Evolutionary conservation across 2,329 filamentous ascomycete genomes (phyloP).

Genomic region (Claviceps arundinis): DNA sequence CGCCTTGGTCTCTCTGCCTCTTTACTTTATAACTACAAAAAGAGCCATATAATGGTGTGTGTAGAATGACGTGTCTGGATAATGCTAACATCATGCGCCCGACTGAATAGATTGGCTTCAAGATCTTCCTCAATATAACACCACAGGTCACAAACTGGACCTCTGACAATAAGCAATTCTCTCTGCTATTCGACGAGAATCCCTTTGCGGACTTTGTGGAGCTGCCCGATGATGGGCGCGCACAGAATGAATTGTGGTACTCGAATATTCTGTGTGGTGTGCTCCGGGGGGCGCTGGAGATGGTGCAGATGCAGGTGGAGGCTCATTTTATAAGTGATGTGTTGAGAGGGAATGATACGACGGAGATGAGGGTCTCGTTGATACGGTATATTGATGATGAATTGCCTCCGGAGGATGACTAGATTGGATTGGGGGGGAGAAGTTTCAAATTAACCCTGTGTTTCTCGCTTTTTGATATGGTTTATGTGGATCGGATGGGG

Average conservation of each 20-base stretch:
- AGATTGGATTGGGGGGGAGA: conserved; percentile 14
- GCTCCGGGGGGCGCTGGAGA: conserved; percentile 79
- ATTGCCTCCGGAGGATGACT: conserved; percentile 92
- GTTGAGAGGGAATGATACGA: conserved; percentile 84
- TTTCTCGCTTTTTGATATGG: neutral
- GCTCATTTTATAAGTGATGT: conserved; percentile 93
- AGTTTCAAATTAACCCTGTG: neutral
- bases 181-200: conserved; percentile 91
- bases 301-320: conserved; percentile 99
- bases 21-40: no score
- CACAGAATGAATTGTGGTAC: conserved; percentile 96
- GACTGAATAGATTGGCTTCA: conserved; percentile 56
- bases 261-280: conserved; percentile 95
- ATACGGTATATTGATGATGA: conserved; percentile 96
- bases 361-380: conserved; percentile 88
- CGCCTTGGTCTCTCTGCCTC: no score
- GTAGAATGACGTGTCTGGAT: no score
- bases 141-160: conserved; percentile 93
- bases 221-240: conserved; percentile 84
- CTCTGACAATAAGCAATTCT: conserved; percentile 91
- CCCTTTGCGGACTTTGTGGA: conserved; percentile 96
- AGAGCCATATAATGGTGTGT: no score
- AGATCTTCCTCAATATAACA: conserved; percentile 96
- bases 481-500: neutral
- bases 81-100: no score